These are phyloP conservation scores for Lenzites betulinus DNA, from an alignment of 768 basidiomycete genomes.

Conservation along the genomic window DNA sequence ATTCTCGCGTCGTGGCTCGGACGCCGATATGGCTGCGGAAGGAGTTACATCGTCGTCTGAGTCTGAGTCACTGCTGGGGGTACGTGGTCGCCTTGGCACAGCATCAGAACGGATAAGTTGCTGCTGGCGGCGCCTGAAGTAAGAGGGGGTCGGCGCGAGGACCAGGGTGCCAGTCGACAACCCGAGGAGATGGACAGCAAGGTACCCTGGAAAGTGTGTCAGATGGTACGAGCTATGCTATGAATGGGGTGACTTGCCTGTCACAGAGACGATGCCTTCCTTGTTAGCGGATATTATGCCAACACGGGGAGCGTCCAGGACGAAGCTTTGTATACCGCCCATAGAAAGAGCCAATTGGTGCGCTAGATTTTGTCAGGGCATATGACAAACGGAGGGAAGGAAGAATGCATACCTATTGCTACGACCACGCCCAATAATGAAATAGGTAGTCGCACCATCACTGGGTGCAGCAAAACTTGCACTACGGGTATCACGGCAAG, in stretches of 20 bases:
- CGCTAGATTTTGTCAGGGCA: constrained; percentile 41
- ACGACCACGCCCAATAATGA: constrained; percentile 64
- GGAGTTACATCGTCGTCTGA: constrained; percentile 13
- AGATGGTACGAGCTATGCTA: neutral
- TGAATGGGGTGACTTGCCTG: constrained; percentile 45
- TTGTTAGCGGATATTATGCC: constrained; percentile 80
- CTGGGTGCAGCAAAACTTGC: constrained; percentile 67
- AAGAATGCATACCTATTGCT: constrained; percentile 49
- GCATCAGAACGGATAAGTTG: constrained; percentile 16
- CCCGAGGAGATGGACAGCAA: constrained; percentile 87
- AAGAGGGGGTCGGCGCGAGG: constrained; percentile 76
- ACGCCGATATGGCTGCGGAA: constrained; percentile 3
- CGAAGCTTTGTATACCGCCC: constrained; percentile 59
- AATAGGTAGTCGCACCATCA: constrained; percentile 58
- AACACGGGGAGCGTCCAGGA: constrained; percentile 63
- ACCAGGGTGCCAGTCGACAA: constrained; percentile 78
- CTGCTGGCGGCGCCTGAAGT: constrained; percentile 60
- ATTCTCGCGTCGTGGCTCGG: constrained; percentile 50
- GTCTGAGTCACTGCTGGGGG: constrained; percentile 25
- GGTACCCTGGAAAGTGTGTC: constrained; percentile 60
- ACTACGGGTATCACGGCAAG: constrained; percentile 78
- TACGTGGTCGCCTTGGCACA: neutral
- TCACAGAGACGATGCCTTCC: constrained; percentile 84
- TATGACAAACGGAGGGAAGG: neutral
- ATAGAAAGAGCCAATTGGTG: constrained; percentile 70